Conservation (phyloP, 2,329 filamentous ascomycete species). For the Podosphaera xanthii region DNA sequence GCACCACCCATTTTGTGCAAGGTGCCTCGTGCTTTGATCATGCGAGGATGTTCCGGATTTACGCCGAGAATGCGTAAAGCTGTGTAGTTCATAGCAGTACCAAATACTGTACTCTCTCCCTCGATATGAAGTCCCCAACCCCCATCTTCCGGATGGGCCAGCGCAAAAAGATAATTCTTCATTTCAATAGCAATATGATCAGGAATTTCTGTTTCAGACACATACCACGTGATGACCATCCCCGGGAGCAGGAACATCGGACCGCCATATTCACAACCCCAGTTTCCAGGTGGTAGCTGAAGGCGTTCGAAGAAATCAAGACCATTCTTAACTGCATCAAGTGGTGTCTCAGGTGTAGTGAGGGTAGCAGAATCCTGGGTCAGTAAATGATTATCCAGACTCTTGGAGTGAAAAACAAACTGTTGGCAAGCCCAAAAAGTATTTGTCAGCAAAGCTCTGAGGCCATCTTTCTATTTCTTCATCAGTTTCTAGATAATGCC, state of each 20-base stretch:
- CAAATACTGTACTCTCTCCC: conserved; percentile 76
- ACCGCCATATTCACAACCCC: conserved; percentile 93
- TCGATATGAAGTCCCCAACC: conserved; percentile 96
- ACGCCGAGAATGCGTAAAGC: conserved; percentile 61
- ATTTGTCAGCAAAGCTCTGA: conserved; percentile 74
- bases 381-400: conserved; percentile 2
- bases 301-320: conserved; percentile 74
- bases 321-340: conserved; percentile 62
- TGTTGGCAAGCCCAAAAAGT: conserved; percentile 56
- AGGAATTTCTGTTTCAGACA: conserved; percentile 69
- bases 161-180: conserved; percentile 72
- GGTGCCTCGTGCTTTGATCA: conserved; percentile 64
- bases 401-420: conserved; percentile 24
- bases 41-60: conserved; percentile 57
- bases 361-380: conserved; percentile 45
- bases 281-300: conserved; percentile 73
- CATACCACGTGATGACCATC: conserved; percentile 66
- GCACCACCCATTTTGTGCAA: conserved; percentile 79
- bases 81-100: conserved; percentile 73
- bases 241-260: conserved; percentile 90
- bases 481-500: conserved; percentile 68
- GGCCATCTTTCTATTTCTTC: conserved; percentile 57
- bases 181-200: conserved; percentile 66
- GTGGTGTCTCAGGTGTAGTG: conserved; percentile 43
- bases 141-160: conserved; percentile 70